A percentile compares a stretch with the other conserved stretches of the same genome.
Conservation (phyloP, 208 protist species). For the Trypanosoma mega region DNA sequence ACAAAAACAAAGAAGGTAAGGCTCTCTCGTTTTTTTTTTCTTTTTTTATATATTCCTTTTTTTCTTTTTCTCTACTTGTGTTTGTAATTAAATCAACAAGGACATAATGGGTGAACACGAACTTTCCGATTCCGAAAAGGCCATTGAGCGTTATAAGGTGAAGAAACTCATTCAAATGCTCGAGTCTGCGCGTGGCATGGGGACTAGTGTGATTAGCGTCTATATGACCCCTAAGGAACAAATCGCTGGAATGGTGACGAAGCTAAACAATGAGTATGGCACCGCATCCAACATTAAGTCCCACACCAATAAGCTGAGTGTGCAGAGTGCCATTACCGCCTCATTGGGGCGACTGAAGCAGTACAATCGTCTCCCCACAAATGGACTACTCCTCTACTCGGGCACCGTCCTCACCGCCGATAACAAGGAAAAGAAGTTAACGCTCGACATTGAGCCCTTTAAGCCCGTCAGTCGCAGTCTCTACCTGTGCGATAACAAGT, state of each 20-base stretch:
- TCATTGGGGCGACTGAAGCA: slow-evolving; percentile 92
- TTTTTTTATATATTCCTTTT: slow-evolving; percentile 7
- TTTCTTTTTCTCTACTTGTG: not conserved
- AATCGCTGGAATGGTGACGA: slow-evolving; percentile 96
- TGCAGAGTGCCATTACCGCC: slow-evolving; percentile 90
- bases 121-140: slow-evolving; percentile 84
- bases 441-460: slow-evolving; percentile 99
- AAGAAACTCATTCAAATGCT: slow-evolving; percentile 99
- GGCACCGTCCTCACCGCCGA: slow-evolving; percentile 99
- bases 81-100: slow-evolving; percentile 13
- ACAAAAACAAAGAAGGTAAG: not conserved
- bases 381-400: slow-evolving; percentile 99
- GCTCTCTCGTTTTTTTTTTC: slow-evolving; percentile 8
- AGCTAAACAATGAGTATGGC: slow-evolving; percentile 99
- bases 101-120: slow-evolving; percentile 55
- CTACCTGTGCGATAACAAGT: slow-evolving; percentile 99
- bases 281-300: slow-evolving; percentile 99
- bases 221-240: slow-evolving; percentile 99
- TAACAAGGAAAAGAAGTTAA: slow-evolving; percentile 99
- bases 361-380: slow-evolving; percentile 92
- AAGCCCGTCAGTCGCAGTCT: slow-evolving; percentile 99
- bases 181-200: slow-evolving; percentile 97
- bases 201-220: slow-evolving; percentile 99
- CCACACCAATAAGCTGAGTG: slow-evolving; percentile 96
- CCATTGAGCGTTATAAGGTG: slow-evolving; percentile 99